Base-by-base conservation (phyloP, 2,329 filamentous ascomycete genomes). In the Zymoseptoria pseudotritici region DNA sequence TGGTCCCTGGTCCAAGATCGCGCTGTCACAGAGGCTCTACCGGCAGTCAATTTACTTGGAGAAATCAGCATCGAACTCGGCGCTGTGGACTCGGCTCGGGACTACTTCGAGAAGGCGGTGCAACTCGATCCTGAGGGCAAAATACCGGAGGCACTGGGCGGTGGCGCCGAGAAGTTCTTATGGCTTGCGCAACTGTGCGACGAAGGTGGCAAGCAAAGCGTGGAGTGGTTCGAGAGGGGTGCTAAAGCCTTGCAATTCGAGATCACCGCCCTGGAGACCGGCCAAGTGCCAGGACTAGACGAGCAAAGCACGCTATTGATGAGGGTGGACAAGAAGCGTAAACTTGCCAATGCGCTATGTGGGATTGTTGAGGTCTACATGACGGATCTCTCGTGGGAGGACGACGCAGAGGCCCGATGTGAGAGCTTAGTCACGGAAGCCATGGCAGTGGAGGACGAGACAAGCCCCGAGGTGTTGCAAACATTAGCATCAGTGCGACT, bases 301-400 rank as follows among this genome's bases (percentile, higher is more conserved):
- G 65, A 74, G 17, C 69, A 72, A 59, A 60, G 74, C 56, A 66
- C 72, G 22, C 62, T 77, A 22, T 69, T 79, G 42, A 56, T 86
- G 50, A 67, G 71, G 6, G 82, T 86, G 26, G 89, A 91, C 74
- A 90, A 90, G 79, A 88, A 88, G 73, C 80, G 82, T 65, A 94
- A 94, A 75, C 81, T 97, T 42, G 90, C 91, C 2, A 91, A 91
- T 67, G 90, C 92, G n/a, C 82, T 99, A 42, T 99, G 95, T 75
- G 91, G 90, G 26, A 90, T 97, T 62, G 87, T 90, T 6, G 94
- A 99, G 78, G 91, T 99, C 55, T 99, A 97, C 80, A 99, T 99
- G 94, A 99, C 94, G 10, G 94, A 99, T 61, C 54, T 65, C 50
- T 73, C 71, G 13, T 87, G 83, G 90, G 92, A 97, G 76, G 85